Percentiles rank a stretch among this genome's conserved stretches.
phyloP scores from a whole-genome alignment of 441 rosid species.

The Populus hybrid region DNA sequence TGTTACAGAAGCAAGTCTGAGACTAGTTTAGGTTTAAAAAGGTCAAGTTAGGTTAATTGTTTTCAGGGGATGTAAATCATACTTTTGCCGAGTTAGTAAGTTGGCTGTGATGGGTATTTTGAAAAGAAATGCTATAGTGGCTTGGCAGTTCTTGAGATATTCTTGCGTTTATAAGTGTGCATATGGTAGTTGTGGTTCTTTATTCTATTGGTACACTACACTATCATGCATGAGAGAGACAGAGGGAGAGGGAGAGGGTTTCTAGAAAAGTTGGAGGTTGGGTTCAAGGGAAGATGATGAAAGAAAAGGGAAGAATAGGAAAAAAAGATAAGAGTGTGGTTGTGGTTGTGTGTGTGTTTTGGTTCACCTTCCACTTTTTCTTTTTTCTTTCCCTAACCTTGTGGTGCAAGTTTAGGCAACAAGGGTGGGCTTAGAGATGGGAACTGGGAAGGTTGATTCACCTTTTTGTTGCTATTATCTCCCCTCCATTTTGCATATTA shows the following conservation, averaged over 20 bases:
- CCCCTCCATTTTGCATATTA: slow-evolving; percentile 19
- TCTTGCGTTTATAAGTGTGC: slow-evolving; percentile 27
- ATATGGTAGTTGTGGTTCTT: slow-evolving; percentile 48
- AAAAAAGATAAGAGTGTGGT: slow-evolving; percentile 32
- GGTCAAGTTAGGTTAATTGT: not conserved
- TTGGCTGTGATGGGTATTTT: slow-evolving; percentile 30
- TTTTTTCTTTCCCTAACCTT: slow-evolving; percentile 29
- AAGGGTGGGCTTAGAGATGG: slow-evolving; percentile 25
- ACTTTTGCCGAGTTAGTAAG: not conserved
- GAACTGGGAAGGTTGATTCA: slow-evolving; percentile 28
- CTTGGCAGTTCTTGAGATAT: slow-evolving; percentile 25
- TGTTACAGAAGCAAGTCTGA: not conserved
- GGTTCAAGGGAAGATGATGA: slow-evolving; percentile 25
- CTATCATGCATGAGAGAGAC: slow-evolving; percentile 36
- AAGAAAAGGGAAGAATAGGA: slow-evolving; percentile 19
- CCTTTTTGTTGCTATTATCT: slow-evolving; percentile 37
- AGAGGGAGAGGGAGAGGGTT: slow-evolving; percentile 23
- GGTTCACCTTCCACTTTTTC: slow-evolving; percentile 62
- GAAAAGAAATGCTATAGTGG: slow-evolving; percentile 26
- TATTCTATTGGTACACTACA: slow-evolving; percentile 43
- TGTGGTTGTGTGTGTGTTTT: slow-evolving; percentile 58
- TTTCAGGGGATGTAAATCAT: too few relatives aligned
- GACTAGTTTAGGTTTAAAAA: not conserved
- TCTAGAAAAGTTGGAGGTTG: slow-evolving; percentile 61
- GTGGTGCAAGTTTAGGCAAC: slow-evolving; percentile 51